Evolutionary conservation across 306 rosid species (phyloP), one percentile per base, ranked within the genome.

Genomic region (Vigna angularis): DNA sequence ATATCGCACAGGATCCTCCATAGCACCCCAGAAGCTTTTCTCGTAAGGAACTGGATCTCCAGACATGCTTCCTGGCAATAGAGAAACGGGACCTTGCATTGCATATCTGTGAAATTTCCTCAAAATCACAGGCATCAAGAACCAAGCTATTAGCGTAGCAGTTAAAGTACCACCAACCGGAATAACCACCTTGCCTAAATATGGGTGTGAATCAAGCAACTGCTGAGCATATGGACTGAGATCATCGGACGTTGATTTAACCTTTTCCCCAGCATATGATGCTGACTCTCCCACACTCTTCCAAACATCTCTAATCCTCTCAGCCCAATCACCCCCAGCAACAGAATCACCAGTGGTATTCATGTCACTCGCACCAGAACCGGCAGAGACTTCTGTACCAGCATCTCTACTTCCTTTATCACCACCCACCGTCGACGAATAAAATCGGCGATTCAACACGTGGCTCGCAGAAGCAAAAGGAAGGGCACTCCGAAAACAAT

Each of bases 11-110:
- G 98, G 99, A 64, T 89, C 97, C 85, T 95, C 98, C 83, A 95
- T 74, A 71, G 99, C 98, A 85, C 96, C 96, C 98, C 93, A 95
- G 85, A 93, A 77, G 77, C 93, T 91, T 84, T 88, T 88, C 85
- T 93, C 98, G 34, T 91, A 95, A 4, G 97, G 90, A 83, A 89
- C 81, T 17, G 83, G 75, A 74, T 81, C 88, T 62, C 30, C 74
- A 22, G 52, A 72, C 26, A 63, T 4, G 68, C 78, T 79, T 81
- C 86, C 86, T 17, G 93, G 67, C 11, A 90, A 65, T 65, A 91
- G 59, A 53, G 89, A 84, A 71, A 82, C 67, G 3, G 93, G 86
- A 71, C 91, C 82, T 86, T 82, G 90, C 74, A 66, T 66, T 13
- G 90, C 85, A 83, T 93, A 93, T 81, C 71, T 88, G 85, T 95